phyloP scores from a whole-genome alignment of 2,329 filamentous ascomycete species.

The Ceratocystis harringtonii region DNA sequence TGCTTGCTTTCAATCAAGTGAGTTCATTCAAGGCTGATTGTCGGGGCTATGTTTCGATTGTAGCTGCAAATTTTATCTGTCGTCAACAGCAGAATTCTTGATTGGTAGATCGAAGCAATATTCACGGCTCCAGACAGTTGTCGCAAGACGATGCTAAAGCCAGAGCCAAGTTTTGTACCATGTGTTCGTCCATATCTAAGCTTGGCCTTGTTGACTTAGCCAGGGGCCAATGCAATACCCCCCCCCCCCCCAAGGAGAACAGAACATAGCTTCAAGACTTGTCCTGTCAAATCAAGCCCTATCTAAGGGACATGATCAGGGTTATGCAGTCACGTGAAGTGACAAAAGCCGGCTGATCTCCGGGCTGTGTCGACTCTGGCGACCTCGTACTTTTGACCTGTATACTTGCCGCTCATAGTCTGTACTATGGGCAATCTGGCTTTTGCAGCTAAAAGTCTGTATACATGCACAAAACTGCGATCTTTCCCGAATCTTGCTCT shows the following conservation, averaged over 20 bases:
- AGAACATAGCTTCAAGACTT: background rate
- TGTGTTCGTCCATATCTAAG: background rate
- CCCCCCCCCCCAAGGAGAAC: background rate
- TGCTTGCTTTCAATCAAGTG: too few relatives aligned
- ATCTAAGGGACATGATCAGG: background rate
- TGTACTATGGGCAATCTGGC: background rate
- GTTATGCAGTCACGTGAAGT: background rate
- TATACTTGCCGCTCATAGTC: too few relatives aligned
- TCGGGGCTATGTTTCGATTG: background rate
- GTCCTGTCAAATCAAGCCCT: background rate
- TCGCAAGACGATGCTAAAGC: background rate
- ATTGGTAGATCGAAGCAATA: background rate
- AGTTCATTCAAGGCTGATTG: too few relatives aligned
- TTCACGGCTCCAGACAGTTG: background rate
- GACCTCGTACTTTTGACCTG: slow-evolving; percentile 7
- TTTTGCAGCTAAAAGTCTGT: slow-evolving; percentile 5
- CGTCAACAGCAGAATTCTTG: background rate
- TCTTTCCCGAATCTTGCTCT: slow-evolving; percentile 31
- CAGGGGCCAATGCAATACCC: background rate
- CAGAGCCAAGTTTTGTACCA: background rate
- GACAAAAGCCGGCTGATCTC: slow-evolving; percentile 4
- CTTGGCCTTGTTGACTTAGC: background rate
- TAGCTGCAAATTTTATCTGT: background rate
- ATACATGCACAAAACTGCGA: slow-evolving; percentile 30
- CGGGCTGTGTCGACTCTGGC: background rate